These are phyloP conservation scores for Colletotrichum sp. DNA, from an alignment of 2,329 filamentous ascomycete genomes.

Conservation along the genomic window DNA sequence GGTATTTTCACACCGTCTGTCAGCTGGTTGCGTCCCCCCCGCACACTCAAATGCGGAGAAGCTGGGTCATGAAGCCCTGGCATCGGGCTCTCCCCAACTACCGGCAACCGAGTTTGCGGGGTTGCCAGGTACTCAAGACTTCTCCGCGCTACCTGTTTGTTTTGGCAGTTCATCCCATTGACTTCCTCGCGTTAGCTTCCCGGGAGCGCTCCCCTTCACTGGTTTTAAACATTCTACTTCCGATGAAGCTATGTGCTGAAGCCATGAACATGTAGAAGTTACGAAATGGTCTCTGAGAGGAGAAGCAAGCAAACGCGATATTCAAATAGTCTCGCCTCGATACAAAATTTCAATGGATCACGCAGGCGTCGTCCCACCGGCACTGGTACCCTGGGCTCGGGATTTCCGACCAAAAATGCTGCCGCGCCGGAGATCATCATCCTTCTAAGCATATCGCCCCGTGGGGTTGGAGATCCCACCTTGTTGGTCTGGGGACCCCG, in stretches of 20 bases:
- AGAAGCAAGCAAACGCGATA: not conserved
- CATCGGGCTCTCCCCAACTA: not conserved
- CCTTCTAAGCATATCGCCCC: not conserved
- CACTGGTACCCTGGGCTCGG: not conserved
- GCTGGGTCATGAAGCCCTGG: not conserved
- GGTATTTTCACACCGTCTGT: not conserved
- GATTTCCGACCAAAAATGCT: not conserved
- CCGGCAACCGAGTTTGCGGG: not conserved
- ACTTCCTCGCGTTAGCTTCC: not conserved
- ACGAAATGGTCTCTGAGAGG: not conserved
- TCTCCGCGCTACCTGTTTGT: not conserved
- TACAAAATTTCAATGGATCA: not conserved
- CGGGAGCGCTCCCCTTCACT: not conserved
- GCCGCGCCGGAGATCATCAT: not conserved
- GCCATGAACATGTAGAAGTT: not conserved
- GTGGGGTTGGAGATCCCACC: not conserved
- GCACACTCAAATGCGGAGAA: slow-evolving; percentile 3
- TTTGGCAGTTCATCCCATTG: not conserved
- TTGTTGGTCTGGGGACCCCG: slow-evolving; percentile 6
- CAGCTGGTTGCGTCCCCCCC: not conserved
- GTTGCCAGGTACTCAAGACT: not conserved
- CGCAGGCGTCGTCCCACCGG: not conserved
- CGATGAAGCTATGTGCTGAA: not conserved
- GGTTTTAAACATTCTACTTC: not conserved
- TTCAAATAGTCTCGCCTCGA: not conserved